Evolutionary conservation across 805 yeast species (phyloP).

Genomic region (Barnettozyma sucrosica): DNA sequence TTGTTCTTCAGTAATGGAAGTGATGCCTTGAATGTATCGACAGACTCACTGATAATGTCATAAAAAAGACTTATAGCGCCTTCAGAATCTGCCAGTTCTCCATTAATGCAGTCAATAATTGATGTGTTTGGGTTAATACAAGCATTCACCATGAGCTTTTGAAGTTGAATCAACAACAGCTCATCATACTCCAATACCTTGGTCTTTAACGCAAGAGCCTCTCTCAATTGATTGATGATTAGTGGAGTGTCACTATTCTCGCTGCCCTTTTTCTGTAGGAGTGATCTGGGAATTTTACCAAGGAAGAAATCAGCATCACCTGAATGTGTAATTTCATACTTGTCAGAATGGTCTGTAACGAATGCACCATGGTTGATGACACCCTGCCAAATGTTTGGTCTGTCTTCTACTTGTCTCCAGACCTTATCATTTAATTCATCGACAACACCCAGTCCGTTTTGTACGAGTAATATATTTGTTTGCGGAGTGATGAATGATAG

Average conservation of each 20-base stretch:
- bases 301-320: slow-evolving; percentile 62
- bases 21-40: slow-evolving; percentile 27
- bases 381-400: slow-evolving; percentile 69
- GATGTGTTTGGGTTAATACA: slow-evolving; percentile 85
- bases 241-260: slow-evolving; percentile 8
- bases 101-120: slow-evolving; percentile 69
- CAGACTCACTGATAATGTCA: slow-evolving; percentile 30
- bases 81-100: slow-evolving; percentile 53
- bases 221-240: slow-evolving; percentile 26
- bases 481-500: slow-evolving; percentile 40
- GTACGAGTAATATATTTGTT: slow-evolving; percentile 67
- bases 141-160: slow-evolving; percentile 73
- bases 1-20: slow-evolving; percentile 27
- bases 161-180: slow-evolving; percentile 55
- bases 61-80: slow-evolving; percentile 33
- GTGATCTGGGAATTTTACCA: slow-evolving; percentile 46
- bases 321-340: slow-evolving; percentile 55
- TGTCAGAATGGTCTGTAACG: slow-evolving; percentile 27
- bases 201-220: slow-evolving; percentile 26
- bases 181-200: slow-evolving; percentile 38
- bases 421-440: slow-evolving; percentile 46
- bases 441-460: slow-evolving; percentile 85
- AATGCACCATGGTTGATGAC: slow-evolving; percentile 82
- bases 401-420: slow-evolving; percentile 42
- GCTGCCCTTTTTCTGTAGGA: slow-evolving; percentile 9